Conservation (phyloP, 2,329 filamentous ascomycete genomes). For the Cordyceps militaris region DNA sequence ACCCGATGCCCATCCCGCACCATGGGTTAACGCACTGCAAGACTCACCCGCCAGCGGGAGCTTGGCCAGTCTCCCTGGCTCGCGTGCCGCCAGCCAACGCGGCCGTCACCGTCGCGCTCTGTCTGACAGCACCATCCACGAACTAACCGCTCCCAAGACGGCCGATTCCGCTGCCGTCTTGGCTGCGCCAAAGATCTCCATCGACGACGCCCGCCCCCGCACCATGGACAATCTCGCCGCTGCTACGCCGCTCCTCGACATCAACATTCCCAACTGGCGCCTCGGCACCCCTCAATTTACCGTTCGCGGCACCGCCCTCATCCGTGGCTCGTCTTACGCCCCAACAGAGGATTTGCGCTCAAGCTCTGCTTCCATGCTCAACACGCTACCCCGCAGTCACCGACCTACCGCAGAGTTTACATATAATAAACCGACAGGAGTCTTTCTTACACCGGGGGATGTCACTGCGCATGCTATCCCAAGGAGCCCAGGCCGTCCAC, state of each 20-base stretch:
- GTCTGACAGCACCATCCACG: constrained; percentile 72
- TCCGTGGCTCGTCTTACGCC: constrained; percentile 75
- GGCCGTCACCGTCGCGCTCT: constrained; percentile 53
- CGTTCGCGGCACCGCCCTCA: constrained; percentile 62
- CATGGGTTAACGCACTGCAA: constrained; percentile 38
- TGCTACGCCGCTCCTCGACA: constrained; percentile 53
- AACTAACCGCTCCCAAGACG: constrained; percentile 45
- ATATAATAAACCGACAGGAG: not conserved
- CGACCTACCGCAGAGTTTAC: constrained; percentile 21
- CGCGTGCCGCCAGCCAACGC: constrained; percentile 18
- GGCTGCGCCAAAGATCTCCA: constrained; percentile 63
- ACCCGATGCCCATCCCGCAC: not conserved
- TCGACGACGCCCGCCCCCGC: constrained; percentile 51
- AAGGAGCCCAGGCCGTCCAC: constrained; percentile 22
- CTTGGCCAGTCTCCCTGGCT: constrained; percentile 27
- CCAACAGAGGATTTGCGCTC: constrained; percentile 65
- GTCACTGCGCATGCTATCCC: constrained; percentile 18
- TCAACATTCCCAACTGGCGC: constrained; percentile 77
- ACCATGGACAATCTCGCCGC: constrained; percentile 50
- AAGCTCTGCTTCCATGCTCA: constrained; percentile 48
- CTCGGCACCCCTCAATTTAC: constrained; percentile 79
- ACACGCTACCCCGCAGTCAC: constrained; percentile 29
- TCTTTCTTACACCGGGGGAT: constrained; percentile 26
- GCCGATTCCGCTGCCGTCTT: constrained; percentile 63
- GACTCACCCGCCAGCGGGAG: constrained; percentile 30